Base-by-base conservation (phyloP, 2,329 filamentous ascomycete genomes). In the Fusarium citri region DNA sequence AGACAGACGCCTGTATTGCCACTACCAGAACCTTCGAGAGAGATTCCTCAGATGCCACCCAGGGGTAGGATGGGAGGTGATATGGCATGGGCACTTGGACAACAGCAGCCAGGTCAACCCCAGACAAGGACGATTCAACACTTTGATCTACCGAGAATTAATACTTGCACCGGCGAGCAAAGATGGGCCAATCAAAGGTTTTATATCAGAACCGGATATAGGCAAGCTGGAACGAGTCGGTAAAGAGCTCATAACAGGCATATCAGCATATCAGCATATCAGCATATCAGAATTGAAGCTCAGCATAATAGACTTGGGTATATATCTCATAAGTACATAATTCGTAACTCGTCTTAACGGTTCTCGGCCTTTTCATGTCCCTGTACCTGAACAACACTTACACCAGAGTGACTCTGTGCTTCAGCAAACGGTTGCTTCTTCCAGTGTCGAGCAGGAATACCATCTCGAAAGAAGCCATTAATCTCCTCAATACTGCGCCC, bases 401-500 rank as follows among this genome's bases (percentile, higher is more conserved):
- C 45, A n/a, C 15, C 22, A 8, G 53, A 40, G 18, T 40, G 59
- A 23, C 25, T 45, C 12, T 23, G 57, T 18, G 42, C 28, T 47
- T 66, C 49, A 23, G 15, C 72, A 11, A 66, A 58, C 6, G 74
- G 74, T 34, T 76, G 74, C 31, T 62, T 50, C 48, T 68, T 76
- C 76, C 76, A 78, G 10, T 70, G 55, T 6, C 68, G 66, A 9
- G 75, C 76, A 25, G 74, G 69, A 26, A 78, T 72, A 1, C 74
- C 72, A 18, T 77, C 71, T 11, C 71, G 45, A 30, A 75, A 75
- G 64, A 75, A 75, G 12, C 73, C 69, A 1, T 77, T 76, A 9
- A 78, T 76, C 28, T 78, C 76, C 43, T 76, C 73, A 2, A 77
- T 77, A 40, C 68, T 74, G 1, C 76, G 69, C 0, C 76, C 76